phyloP scores from a whole-genome alignment of 2,329 filamentous ascomycete genomes.

The Penicillium fuscoglaucum region DNA sequence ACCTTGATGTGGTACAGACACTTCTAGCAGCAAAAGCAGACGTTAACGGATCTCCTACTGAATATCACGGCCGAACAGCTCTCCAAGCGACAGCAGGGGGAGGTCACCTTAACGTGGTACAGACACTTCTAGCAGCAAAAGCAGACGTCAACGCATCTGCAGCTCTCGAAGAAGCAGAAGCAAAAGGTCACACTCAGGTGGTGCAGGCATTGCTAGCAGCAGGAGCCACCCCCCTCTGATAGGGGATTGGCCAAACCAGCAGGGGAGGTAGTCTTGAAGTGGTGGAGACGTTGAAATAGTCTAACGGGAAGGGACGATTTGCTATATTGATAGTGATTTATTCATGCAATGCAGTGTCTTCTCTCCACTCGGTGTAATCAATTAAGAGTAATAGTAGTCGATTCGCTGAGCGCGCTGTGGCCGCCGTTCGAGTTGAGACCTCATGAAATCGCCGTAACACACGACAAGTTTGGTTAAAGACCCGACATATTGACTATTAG shows the following conservation, averaged over 20 bases:
- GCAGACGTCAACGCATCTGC: not conserved
- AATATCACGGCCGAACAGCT: not conserved
- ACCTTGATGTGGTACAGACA: not conserved
- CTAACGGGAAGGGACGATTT: too few species aligned
- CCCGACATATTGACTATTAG: too few species aligned
- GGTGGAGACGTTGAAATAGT: not conserved
- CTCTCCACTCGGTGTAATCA: too few species aligned
- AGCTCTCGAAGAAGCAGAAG: not conserved
- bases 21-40: not conserved
- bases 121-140: not conserved
- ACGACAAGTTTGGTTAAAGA: too few species aligned
- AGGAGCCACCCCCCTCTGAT: not conserved
- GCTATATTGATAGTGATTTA: too few species aligned
- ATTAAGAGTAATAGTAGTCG: too few species aligned
- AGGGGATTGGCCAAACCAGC: not conserved
- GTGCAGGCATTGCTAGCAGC: not conserved
- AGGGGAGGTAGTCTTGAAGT: not conserved
- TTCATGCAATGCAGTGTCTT: too few species aligned
- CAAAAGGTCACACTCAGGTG: not conserved
- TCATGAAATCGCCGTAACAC: too few species aligned
- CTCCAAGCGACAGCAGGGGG: not conserved
- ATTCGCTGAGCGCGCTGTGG: too few species aligned
- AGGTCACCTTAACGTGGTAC: not conserved
- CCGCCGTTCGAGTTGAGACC: too few species aligned
- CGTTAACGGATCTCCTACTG: too few species aligned